Conservation (phyloP, 179 eudicot genomes). For the Drosera spatulata region DNA sequence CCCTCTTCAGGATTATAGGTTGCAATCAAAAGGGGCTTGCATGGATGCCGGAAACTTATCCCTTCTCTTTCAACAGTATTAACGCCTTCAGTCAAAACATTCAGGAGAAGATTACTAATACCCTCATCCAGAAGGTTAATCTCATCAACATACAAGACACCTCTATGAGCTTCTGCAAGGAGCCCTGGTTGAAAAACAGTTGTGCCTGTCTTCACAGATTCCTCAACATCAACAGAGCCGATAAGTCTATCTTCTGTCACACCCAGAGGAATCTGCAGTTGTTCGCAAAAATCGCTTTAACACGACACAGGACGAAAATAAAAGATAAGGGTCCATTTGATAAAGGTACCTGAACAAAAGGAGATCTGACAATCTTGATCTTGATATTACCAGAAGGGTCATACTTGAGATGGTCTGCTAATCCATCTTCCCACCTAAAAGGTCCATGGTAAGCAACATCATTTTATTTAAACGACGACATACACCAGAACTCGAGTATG, state of each 20-base stretch:
- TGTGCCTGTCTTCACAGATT: slow-evolving; percentile 82
- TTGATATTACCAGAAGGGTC: slow-evolving; percentile 63
- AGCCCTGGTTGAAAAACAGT: slow-evolving; percentile 99
- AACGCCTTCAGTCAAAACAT: slow-evolving; percentile 93
- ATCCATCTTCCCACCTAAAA: slow-evolving; percentile 89
- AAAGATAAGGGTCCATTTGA: slow-evolving; percentile 3
- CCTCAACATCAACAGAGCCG: slow-evolving; percentile 98
- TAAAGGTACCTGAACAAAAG: slow-evolving; percentile 78
- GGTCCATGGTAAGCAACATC: not conserved
- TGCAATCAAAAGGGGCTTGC: slow-evolving; percentile 91
- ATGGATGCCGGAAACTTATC: slow-evolving; percentile 93
- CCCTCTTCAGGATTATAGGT: slow-evolving; percentile 99
- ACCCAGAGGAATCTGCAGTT: slow-evolving; percentile 93
- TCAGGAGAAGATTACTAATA: slow-evolving; percentile 87
- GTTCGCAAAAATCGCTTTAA: slow-evolving; percentile 10
- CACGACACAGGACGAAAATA: slow-evolving; percentile 3
- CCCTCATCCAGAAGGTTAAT: slow-evolving; percentile 91
- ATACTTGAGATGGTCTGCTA: slow-evolving; percentile 45
- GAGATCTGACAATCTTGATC: slow-evolving; percentile 71
- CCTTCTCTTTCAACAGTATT: slow-evolving; percentile 96
- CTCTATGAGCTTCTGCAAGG: slow-evolving; percentile 55
- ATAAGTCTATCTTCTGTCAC: slow-evolving; percentile 94
- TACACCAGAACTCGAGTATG: too few relatives aligned
- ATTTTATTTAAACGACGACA: not conserved
- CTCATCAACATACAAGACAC: slow-evolving; percentile 42